Base-by-base conservation (phyloP, 2,329 filamentous ascomycete species). In the Neofusicoccum laricinum region DNA sequence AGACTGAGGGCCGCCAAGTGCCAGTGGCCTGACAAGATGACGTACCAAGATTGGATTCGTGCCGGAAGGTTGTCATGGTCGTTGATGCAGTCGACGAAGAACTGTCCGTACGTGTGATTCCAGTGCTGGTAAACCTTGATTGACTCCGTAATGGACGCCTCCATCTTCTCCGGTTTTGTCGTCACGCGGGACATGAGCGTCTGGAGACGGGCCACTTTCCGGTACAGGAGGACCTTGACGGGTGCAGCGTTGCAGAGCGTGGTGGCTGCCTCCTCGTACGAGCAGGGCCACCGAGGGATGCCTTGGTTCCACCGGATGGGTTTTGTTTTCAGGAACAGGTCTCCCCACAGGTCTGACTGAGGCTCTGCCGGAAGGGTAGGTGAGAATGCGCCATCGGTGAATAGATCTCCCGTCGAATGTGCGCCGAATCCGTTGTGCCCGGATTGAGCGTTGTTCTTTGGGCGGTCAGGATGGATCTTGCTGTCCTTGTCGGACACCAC, bases 11-110 rank as follows among this genome's bases (percentile, higher is more conserved):
- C 79, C 2, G 81, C 85, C 2, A 87, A 80, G 67, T 86, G 83
- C 81, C 85, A 88, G 67, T 87, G 86, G 0, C 82, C 83, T 0
- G 81, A 76, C 25, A 88, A 79, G 61, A 85, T 82, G 14, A 86
- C 79, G 66, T 86, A 87, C 85, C 85, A 88, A 46, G 84, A 85
- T 68, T 85, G 84, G 4, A 87, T 80, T 14, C 82, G 82, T 11
- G 80, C 69, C 1, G 84, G 83, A 0, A 87, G 78, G 0, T 72
- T 69, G 36, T 82, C 77, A 65, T 85, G 84, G 65, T 84, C 73
- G 2, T 77, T 73, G 12, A 85, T 75, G 43, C 85, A 81, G 65
- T 85, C 83, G 15, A 76, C 71, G 68, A 86, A 83, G 67, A 87
- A 84, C 0, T 76, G 76, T 1, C 79, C 80, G 66, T 86, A 85